phyloP scores from a whole-genome alignment of 2,329 filamentous ascomycete species.

The Hypoxylon sp. region DNA sequence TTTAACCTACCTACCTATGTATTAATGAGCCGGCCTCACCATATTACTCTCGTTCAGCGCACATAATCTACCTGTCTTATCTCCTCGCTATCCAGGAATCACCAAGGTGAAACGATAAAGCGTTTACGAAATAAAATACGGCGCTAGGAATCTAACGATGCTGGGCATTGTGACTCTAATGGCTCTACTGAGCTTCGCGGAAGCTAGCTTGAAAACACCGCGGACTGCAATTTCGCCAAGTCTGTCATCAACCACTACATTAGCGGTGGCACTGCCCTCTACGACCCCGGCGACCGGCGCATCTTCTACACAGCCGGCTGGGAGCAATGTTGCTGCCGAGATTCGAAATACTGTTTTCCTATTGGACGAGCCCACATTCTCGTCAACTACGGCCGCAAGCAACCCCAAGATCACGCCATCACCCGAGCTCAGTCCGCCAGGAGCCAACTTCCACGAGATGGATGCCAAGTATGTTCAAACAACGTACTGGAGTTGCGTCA shows the following conservation, averaged over 20 bases:
- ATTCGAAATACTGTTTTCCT: slow-evolving; percentile 17
- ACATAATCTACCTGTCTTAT: slow-evolving; percentile 9
- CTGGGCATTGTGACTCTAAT: slow-evolving; percentile 27
- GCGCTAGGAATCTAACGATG: slow-evolving; percentile 23
- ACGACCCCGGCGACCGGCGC: slow-evolving; percentile 5
- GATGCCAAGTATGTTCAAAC: slow-evolving; percentile 54
- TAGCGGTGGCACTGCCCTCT: neutral
- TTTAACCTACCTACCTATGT: slow-evolving; percentile 1
- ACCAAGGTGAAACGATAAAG: neutral
- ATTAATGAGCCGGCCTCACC: slow-evolving; percentile 27
- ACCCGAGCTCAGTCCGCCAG: slow-evolving; percentile 42
- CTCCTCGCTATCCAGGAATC: neutral
- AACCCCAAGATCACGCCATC: slow-evolving; percentile 41
- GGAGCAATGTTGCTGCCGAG: neutral
- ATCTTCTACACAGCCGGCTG: neutral
- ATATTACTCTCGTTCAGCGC: slow-evolving; percentile 15
- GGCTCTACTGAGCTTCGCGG: slow-evolving; percentile 30
- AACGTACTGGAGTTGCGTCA: slow-evolving; percentile 59
- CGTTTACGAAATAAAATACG: neutral
- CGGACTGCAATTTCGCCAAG: slow-evolving; percentile 31
- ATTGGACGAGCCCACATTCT: slow-evolving; percentile 3
- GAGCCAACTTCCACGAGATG: slow-evolving; percentile 41
- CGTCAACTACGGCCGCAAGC: slow-evolving; percentile 9
- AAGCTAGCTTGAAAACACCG: slow-evolving; percentile 40
- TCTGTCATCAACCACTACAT: slow-evolving; percentile 17